Conservation (phyloP, 2,329 filamentous ascomycete species). For the Pseudogymnoascus sp. region DNA sequence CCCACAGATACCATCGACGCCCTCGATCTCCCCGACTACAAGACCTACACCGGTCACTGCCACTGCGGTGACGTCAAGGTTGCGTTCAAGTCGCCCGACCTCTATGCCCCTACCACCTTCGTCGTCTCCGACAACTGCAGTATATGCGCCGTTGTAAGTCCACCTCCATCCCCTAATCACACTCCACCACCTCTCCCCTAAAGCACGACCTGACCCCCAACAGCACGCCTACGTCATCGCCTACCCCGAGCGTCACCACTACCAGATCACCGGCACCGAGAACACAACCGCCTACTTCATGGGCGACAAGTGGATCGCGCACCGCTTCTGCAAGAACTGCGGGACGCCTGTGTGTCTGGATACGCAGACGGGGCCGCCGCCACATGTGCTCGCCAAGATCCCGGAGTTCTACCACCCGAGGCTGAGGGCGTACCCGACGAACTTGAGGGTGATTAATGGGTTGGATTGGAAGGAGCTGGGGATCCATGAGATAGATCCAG, state of each 20-base stretch:
- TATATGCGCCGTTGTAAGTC: not conserved
- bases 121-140: constrained; percentile 4
- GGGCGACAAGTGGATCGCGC: not conserved
- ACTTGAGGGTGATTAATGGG: constrained; percentile 4
- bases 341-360: not conserved
- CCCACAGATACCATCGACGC: not conserved
- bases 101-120: not conserved
- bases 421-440: not conserved
- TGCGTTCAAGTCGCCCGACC: not conserved
- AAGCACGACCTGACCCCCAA: not conserved
- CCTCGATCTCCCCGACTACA: not conserved
- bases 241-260: not conserved
- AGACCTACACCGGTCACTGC: constrained; percentile 4
- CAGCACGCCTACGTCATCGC: not conserved
- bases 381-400: not conserved
- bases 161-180: not conserved
- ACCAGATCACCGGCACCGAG: not conserved
- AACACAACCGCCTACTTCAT: not conserved
- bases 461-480: not conserved
- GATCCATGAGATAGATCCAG: not conserved
- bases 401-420: not conserved
- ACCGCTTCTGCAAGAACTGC: constrained; percentile 2
- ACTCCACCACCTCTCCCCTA: not conserved
- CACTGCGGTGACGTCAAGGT: constrained; percentile 3
- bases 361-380: not conserved